Conservation (phyloP, 768 basidiomycete genomes). For the Zangia roseola region DNA sequence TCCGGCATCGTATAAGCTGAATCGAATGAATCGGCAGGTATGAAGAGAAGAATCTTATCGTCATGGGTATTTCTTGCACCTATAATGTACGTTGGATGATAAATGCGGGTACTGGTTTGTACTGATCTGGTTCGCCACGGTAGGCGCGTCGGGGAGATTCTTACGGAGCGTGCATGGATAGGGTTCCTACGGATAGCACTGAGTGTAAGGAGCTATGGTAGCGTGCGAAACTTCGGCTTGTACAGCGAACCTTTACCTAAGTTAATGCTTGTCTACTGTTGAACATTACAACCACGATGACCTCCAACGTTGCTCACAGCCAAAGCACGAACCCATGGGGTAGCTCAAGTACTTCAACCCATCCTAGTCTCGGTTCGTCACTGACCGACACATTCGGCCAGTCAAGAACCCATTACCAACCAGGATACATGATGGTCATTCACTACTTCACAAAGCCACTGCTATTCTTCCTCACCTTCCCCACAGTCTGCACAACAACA, state of each 20-base stretch:
- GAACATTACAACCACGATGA: constrained; percentile 16
- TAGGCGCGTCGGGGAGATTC: too few relatives aligned
- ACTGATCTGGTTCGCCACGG: too few relatives aligned
- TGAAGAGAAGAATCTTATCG: background rate
- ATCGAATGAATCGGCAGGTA: background rate
- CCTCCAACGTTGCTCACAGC: constrained; percentile 34
- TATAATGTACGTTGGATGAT: background rate
- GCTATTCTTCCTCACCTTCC: background rate
- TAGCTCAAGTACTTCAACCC: constrained; percentile 40
- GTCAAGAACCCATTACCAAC: constrained; percentile 74
- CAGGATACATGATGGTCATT: constrained; percentile 77
- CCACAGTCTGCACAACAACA: constrained; percentile 60
- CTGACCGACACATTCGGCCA: constrained; percentile 69
- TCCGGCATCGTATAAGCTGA: too few relatives aligned
- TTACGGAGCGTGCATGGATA: too few relatives aligned
- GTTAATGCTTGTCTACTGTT: background rate
- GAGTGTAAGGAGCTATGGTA: too few relatives aligned
- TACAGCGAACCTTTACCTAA: too few relatives aligned
- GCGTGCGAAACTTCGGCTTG: constrained; percentile 10
- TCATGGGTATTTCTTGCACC: background rate
- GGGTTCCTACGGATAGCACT: too few relatives aligned
- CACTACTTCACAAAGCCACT: background rate
- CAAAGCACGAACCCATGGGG: constrained; percentile 55
- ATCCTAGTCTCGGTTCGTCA: constrained; percentile 45
- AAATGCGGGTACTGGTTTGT: too few relatives aligned